phyloP scores from a whole-genome alignment of 2,329 filamentous ascomycete genomes.

The Rugonectria rugulosa region DNA sequence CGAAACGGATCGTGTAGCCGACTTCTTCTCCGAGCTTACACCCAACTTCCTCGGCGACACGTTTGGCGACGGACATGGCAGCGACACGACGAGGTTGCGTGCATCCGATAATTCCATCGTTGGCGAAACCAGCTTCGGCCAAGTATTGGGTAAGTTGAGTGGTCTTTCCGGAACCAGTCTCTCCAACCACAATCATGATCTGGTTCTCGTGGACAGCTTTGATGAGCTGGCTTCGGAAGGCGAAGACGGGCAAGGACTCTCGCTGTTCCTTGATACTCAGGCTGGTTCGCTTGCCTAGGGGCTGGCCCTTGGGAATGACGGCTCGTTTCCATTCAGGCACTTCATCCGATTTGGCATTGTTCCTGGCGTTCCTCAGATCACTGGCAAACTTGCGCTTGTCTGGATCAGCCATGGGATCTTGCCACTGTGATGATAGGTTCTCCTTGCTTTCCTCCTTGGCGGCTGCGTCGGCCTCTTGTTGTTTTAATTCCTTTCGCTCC shows the following conservation, averaged over 20 bases:
- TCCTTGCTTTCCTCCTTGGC: slow-evolving; percentile 79
- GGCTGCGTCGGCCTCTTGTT: slow-evolving; percentile 84
- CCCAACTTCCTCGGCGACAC: slow-evolving; percentile 94
- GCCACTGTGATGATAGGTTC: slow-evolving; percentile 90
- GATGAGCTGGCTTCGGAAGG: slow-evolving; percentile 86
- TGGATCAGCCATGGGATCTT: slow-evolving; percentile 91
- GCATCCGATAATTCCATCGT: slow-evolving; percentile 90
- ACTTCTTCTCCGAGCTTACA: slow-evolving; percentile 91
- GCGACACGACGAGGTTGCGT: slow-evolving; percentile 97
- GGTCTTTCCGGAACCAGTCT: slow-evolving; percentile 97
- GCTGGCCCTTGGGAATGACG: slow-evolving; percentile 79
- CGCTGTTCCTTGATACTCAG: slow-evolving; percentile 96
- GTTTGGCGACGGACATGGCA: slow-evolving; percentile 96
- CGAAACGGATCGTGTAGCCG: slow-evolving; percentile 97
- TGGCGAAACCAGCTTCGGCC: slow-evolving; percentile 88
- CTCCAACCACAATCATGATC: slow-evolving; percentile 93
- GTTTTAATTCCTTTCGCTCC: slow-evolving; percentile 86
- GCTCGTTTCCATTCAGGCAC: slow-evolving; percentile 94
- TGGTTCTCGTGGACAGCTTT: slow-evolving; percentile 89
- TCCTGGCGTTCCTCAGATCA: slow-evolving; percentile 76
- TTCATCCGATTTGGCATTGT: slow-evolving; percentile 67
- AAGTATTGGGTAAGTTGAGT: slow-evolving; percentile 96
- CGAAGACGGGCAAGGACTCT: slow-evolving; percentile 87
- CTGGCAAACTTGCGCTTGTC: slow-evolving; percentile 89
- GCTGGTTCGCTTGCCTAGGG: slow-evolving; percentile 84